Evolutionary conservation across 139 green algal species (phyloP), one percentile per base, ranked within the genome.

Genomic region (Chlamydomonas asymmetrica): DNA sequence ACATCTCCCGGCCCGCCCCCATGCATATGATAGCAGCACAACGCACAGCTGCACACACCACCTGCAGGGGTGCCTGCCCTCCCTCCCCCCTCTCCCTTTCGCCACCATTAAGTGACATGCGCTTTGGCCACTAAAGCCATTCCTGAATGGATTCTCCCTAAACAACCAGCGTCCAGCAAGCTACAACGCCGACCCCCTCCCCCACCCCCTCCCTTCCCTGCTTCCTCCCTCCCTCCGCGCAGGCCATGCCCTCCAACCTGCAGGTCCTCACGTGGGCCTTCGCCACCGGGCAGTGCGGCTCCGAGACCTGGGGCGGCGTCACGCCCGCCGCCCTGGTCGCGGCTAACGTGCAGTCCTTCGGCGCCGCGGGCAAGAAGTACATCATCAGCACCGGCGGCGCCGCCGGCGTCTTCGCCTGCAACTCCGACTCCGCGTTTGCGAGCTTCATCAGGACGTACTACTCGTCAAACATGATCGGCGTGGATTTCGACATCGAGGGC

Each of bases 351-450:
- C 23, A 40, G 25, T 29, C 48, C 23, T 63, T 63, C 20, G 49
- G 43, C 43, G 23, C 34, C n/a, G 45, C 5, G 10, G 66, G 66
- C 22, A 73, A 63, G 49, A 40, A 62, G 66, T 73, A 73, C 66
- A 63, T 73, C 27, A 62, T 73, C 8, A 29, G n/a, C 10, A 73
- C 66, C 9, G 66, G 66, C 31, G 66, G 66, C 45, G 43, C 66
- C 7, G 43, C 40, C 13, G 66, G 66, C 29, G 16, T 16, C 20
- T 73, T 73, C 66, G 40, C 43, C 8, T 73, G 66, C 43, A 27
- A 37, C 66, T 49, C 66, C 54, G 45, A 62, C 35, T 23, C 66
- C 8, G 66, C 31, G 16, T 73, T 73, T 45, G 8, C n/a, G 22
- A 20, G 43, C 8, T 73, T 73, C n/a, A 13, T 73, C n/a, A 22